Evolutionary conservation across 108 stramenopile species (phyloP), one percentile per base, ranked within the genome.

Genomic region (Nitzschia sp.): DNA sequence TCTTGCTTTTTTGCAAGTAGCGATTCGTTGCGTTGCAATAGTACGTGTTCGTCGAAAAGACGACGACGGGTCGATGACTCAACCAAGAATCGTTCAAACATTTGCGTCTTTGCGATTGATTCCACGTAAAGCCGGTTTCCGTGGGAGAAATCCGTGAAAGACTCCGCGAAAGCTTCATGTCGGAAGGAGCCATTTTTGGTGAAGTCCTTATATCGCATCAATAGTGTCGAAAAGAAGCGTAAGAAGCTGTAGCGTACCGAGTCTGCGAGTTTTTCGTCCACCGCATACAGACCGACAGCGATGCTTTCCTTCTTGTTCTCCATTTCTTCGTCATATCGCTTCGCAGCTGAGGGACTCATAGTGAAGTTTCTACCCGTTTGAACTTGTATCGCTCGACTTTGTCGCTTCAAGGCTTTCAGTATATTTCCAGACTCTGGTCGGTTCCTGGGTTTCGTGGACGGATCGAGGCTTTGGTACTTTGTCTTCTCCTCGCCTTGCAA

Each of bases 41-140:
- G 19, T 33, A 96, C 82, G 31, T 82, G 83, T 63, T 96, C 90
- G 56, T 96, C 92, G 64, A 96, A 96, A 35, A 96, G 93, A 0
- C 81, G 30, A 74, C 90, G 48, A 81, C 54, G 19, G 64, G 80
- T 67, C 73, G 56, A 47, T 55, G 51, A 46, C 47, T 87, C 85
- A 8, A 82, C 80, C 30, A 93, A 24, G 61, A 93, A 93, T 35
- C 76, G 60, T 69, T 88, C 78, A 70, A 93, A 93, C 85, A 93
- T 80, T 64, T 92, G 91, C 11, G 81, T 75, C 13, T 67, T 45
- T 17, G 81, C 46, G 28, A 85, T 56, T 23, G 33, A 29, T 30
- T 46, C 32, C 6, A 87, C 28, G 29, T 64, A 84, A 2, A 65
- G 28, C 23, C 45, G 28, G 19, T 66, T 55, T 1, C 67, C 67